Evolutionary conservation across 176 grass and related monocot species (phyloP).

Genomic region (Avena insularis): DNA sequence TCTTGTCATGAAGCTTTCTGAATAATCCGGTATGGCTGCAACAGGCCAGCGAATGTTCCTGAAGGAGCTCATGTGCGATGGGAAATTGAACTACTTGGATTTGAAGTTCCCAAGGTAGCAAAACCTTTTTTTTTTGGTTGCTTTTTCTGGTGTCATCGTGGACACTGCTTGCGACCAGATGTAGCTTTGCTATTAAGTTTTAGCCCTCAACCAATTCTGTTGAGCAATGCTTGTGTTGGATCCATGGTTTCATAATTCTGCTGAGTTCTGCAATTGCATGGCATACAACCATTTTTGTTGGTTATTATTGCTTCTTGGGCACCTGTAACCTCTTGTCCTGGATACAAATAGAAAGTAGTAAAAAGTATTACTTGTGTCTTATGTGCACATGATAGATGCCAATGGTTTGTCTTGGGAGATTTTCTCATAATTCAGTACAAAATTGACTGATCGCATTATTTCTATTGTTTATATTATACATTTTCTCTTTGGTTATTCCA

Average conservation of each 20-base stretch:
- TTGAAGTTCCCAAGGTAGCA: constrained; percentile 87
- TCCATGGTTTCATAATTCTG: constrained; percentile 23
- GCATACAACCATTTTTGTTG: constrained; percentile 15
- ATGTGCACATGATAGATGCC: neutral
- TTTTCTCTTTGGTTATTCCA: constrained; percentile 18
- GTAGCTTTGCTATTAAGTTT: constrained; percentile 16
- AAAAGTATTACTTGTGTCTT: neutral
- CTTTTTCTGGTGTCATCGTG: neutral
- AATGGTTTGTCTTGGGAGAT: constrained; percentile 24
- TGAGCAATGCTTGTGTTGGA: constrained; percentile 1
- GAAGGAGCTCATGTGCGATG: constrained; percentile 92
- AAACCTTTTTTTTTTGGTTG: constrained; percentile 39
- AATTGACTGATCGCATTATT: constrained; percentile 4
- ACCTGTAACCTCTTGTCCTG: neutral
- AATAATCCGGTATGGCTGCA: constrained; percentile 44
- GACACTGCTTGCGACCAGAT: neutral
- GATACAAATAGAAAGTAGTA: constrained; percentile 11
- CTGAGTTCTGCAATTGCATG: neutral
- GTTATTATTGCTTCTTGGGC: neutral
- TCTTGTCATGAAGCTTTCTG: constrained; percentile 32
- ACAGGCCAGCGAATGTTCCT: constrained; percentile 88
- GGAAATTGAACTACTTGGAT: constrained; percentile 95
- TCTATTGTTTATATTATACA: constrained; percentile 2
- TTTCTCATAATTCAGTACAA: constrained; percentile 31
- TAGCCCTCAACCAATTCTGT: neutral